Conservation (phyloP, 345 rosid species). For the Arabis hirsuta region DNA sequence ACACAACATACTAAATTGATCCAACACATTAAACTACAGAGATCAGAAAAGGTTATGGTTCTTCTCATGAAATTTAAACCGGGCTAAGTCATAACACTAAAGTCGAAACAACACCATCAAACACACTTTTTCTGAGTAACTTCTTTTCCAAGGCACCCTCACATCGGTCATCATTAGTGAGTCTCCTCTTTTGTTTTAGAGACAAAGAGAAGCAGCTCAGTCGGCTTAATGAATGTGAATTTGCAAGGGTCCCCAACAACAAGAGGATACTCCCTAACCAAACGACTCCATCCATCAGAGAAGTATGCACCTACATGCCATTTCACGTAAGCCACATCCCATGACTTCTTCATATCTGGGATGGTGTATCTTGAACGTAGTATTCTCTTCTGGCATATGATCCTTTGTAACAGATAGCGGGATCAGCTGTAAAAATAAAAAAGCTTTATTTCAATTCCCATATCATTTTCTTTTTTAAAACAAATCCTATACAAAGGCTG, state of each 20-base stretch:
- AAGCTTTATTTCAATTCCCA: too few species aligned
- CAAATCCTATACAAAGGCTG: neutral
- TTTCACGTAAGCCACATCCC: neutral
- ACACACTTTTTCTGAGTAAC: too few species aligned
- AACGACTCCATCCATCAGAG: neutral
- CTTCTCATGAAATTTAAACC: too few species aligned
- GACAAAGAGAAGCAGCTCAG: neutral
- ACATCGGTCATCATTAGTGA: too few species aligned
- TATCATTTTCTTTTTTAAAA: too few species aligned
- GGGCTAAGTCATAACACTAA: too few species aligned
- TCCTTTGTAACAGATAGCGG: neutral
- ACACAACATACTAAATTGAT: too few species aligned
- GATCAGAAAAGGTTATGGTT: too few species aligned
- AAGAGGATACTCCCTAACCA: constrained; percentile 1
- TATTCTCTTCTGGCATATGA: neutral
- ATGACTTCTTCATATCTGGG: neutral
- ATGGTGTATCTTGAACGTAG: neutral
- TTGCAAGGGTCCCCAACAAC: neutral
- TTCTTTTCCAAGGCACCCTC: too few species aligned
- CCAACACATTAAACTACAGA: too few species aligned
- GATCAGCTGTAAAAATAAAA: neutral
- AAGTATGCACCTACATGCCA: rapidly evolving
- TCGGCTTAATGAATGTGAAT: neutral
- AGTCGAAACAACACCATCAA: too few species aligned
- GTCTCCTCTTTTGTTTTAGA: neutral